phyloP scores from a whole-genome alignment of 345 rosid genomes.

The Brassica cretica region DNA sequence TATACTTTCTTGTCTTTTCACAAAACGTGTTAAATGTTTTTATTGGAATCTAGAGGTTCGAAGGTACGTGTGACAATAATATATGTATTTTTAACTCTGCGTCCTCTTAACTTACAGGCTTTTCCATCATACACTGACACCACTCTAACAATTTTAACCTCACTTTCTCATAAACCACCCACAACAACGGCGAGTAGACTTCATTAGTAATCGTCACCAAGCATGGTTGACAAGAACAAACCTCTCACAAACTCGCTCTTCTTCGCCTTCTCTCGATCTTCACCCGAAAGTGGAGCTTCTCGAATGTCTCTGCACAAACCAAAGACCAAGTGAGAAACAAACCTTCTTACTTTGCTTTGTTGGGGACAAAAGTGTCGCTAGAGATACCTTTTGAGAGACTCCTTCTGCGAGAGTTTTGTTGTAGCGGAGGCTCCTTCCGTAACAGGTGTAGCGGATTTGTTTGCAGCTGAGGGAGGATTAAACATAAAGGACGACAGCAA shows the following conservation, averaged over 20 bases:
- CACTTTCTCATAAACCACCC: neutral
- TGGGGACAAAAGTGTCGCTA: neutral
- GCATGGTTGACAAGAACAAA: conserved; percentile 56
- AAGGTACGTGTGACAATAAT: conserved; percentile 11
- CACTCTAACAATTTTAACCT: conserved; percentile 8
- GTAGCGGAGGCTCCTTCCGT: neutral
- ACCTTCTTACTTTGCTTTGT: neutral
- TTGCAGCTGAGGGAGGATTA: conserved; percentile 21
- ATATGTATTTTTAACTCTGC: conserved; percentile 23
- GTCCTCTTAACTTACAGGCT: conserved; percentile 7
- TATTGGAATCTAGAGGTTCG: neutral
- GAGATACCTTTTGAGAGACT: conserved; percentile 54
- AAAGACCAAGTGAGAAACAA: conserved; percentile 10
- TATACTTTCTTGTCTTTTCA: neutral
- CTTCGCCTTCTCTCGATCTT: conserved; percentile 60
- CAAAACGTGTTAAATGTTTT: neutral
- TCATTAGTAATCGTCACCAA: conserved; percentile 34
- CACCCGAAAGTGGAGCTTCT: conserved; percentile 43
- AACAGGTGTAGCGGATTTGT: conserved; percentile 29
- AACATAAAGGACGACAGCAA: conserved; percentile 68
- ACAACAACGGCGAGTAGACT: neutral
- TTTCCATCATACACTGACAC: conserved; percentile 28
- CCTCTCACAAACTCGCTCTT: conserved; percentile 64
- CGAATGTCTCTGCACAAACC: conserved; percentile 43
- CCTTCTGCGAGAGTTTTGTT: conserved; percentile 31